These are phyloP conservation scores for Crepidotus sp. DNA, from an alignment of 1,284 basidiomycete genomes.

Conservation along the genomic window DNA sequence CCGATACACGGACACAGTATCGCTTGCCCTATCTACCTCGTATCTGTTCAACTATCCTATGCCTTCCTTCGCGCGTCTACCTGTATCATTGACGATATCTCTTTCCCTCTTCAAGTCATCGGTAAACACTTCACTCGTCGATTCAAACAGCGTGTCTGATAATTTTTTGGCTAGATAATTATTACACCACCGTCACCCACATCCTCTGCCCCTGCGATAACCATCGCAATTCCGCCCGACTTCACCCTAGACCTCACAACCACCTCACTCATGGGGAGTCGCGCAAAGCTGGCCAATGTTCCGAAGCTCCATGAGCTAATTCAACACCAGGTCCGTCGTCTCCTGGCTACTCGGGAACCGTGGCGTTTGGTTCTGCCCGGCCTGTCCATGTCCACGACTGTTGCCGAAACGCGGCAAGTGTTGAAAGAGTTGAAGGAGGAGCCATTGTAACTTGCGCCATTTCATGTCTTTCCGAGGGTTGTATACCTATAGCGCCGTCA, in stretches of 20 bases:
- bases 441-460: conserved; percentile 9
- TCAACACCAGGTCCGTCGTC: conserved; percentile 57
- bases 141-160: not conserved
- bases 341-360: conserved; percentile 51
- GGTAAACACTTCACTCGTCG: conserved; percentile 28
- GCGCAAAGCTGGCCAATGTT: conserved; percentile 75
- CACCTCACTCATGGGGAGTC: conserved; percentile 72
- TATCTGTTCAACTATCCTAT: conserved; percentile 78
- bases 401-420: conserved; percentile 36
- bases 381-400: conserved; percentile 31
- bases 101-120: conserved; percentile 67
- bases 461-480: not conserved
- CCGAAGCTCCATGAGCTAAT: conserved; percentile 79
- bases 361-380: conserved; percentile 67
- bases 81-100: conserved; percentile 69
- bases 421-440: conserved; percentile 29
- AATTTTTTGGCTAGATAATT: conserved; percentile 31
- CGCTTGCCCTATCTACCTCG: conserved; percentile 71
- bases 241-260: conserved; percentile 65
- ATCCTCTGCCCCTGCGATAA: conserved; percentile 44
- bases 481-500: conserved; percentile 8
- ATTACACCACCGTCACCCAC: conserved; percentile 41
- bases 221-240: conserved; percentile 52
- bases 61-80: conserved; percentile 69
- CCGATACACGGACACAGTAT: conserved; percentile 61